Evolutionary conservation across 352 stramenopile genomes (phyloP), one percentile per base, ranked within the genome.

Genomic region (Phytophthora syringae): DNA sequence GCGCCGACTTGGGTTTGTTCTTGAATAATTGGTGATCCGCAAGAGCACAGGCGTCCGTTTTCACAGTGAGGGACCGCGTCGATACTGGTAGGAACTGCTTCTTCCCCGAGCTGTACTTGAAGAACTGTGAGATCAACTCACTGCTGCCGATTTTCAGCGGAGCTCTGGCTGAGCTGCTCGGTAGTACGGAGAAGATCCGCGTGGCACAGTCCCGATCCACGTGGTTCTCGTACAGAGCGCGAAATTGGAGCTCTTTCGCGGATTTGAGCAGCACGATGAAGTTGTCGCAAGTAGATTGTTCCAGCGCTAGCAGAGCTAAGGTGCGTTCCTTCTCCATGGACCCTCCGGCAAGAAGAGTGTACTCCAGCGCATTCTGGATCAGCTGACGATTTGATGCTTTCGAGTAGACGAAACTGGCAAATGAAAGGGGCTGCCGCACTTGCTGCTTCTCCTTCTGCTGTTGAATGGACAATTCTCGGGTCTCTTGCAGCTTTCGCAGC

Each of bases 21-120:
- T 77, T 86, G 37, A 88, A 82, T 11, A 87, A 65, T 21, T 88
- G 52, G 22, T 87, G 67, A 28, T 90, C 76, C 34, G 65, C 52
- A 13, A 93, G 72, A 22, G 86, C 80, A 28, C 79, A 91, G 7
- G 82, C 86, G 56, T 94, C 86, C 1, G 84, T 94, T 42, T 79
- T 87, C 24, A 90, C 73, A 1, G 84, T 94, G 56, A 94, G 93
- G 0, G 76, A 80, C 2, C 84, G 70, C 16, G 81, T 86, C 18
- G 89, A 74, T 9, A 93, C 80, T 0, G 84, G 54, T 9, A 82
- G 42, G 20, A 94, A 93, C 48, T 86, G 80, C 51, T 93, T 94
- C 40, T 93, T 94, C 22, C 82, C 84, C 11, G 84, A 92, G 45
- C 90, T 94, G 72, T 94, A 93, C 49, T 87, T 88, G 61, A 93